Evolutionary conservation across 768 basidiomycete genomes (phyloP).

Genomic region (Gautieria morchelliformis): DNA sequence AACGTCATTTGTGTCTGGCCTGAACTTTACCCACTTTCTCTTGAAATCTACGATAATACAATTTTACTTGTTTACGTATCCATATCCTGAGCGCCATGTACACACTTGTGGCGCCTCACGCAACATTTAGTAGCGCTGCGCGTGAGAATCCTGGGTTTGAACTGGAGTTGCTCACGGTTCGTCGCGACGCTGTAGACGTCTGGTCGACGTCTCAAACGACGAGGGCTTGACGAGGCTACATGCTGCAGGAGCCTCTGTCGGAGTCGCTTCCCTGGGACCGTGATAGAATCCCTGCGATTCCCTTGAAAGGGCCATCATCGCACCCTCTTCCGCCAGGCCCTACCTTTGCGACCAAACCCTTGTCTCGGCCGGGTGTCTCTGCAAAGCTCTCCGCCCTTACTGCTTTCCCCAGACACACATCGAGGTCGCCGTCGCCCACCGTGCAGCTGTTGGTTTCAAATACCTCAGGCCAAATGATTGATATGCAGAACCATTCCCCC

Average conservation of each 20-base stretch:
- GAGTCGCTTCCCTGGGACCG: conserved; percentile 4
- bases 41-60: background rate
- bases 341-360: conserved; percentile 15
- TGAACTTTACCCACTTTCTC: background rate
- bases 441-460: background rate
- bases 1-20: background rate
- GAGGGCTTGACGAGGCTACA: background rate
- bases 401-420: conserved; percentile 49
- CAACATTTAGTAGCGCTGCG: background rate
- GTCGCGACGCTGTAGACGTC: background rate
- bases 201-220: background rate
- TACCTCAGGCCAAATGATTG: background rate
- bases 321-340: conserved; percentile 22
- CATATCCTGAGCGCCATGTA: too few species aligned
- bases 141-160: conserved; percentile 4
- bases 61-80: background rate
- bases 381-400: conserved; percentile 49
- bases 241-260: background rate
- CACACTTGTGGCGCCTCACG: background rate
- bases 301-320: conserved; percentile 20
- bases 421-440: conserved; percentile 22
- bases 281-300: conserved; percentile 21
- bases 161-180: background rate
- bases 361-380: conserved; percentile 30
- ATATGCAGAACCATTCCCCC: background rate